Base-by-base conservation (phyloP, 495 filamentous ascomycete species). In the Penicillium cinerascens region DNA sequence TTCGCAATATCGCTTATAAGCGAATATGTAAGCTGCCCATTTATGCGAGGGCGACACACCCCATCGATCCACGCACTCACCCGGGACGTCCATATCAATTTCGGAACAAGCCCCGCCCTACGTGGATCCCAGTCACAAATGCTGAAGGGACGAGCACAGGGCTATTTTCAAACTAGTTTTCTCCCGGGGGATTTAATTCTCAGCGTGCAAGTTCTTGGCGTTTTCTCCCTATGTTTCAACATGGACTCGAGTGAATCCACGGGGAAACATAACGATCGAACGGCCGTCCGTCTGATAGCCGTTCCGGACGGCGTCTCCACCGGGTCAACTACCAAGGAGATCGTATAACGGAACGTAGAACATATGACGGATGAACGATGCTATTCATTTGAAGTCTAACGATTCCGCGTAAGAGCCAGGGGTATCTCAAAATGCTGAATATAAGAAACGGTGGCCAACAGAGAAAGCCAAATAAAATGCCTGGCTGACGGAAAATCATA, bases 361-460 rank as follows among this genome's bases (percentile, higher is more conserved):
- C 39, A 25, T 51, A 27, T 16, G 11, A 8, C 17, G 18, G 9
- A 45, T 17, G 11, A 10, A 10, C 25, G 2, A 35, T 33, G 20
- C 40, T 7, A 47, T 50, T 51, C 18, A 23, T 48, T 35, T 44
- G 29, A 37, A 43, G 42, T 54, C 53, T 57, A 59, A 51, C 29
- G 49, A 27, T 21, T 50, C 57, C 58, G 49, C 43, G 26, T 49
- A 52, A 51, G 52, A 38, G 44, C 27, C 43, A 47, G 43, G 56
- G 63, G 63, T 65, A 65, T 65, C 59, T 65, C 42, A 42, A 33
- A 46, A 65, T 58, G 60, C 59, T 48, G 23, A 49, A 29, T 59
- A 41, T 48, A 46, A 37, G 49, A 48, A 17, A 29, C 27, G 42
- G 25, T 17, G 27, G 36, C 47, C 25, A 18, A 16, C 29, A 26